These are phyloP conservation scores for Isoetes engelmannii DNA, from an alignment of 83 land plant genomes.

Conservation along the genomic window DNA sequence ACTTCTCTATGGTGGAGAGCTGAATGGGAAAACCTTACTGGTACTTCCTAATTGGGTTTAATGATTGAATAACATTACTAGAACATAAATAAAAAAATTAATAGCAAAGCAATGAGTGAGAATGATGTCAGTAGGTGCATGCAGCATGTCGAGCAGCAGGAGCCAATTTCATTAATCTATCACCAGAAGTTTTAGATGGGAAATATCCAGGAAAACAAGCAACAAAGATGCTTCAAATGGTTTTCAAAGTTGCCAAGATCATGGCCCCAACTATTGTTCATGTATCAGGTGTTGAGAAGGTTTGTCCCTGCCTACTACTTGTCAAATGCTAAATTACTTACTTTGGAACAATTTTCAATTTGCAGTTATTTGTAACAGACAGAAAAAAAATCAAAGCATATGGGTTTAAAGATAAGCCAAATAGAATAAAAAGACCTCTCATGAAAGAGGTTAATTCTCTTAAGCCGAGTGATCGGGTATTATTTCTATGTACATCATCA, in stretches of 20 bases:
- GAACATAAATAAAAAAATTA: not conserved
- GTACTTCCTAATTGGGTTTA: slow-evolving; percentile 9
- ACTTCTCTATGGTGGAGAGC: slow-evolving; percentile 32
- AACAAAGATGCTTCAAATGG: slow-evolving; percentile 30
- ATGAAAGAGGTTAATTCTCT: slow-evolving; percentile 27
- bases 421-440: slow-evolving; percentile 27
- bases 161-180: slow-evolving; percentile 32
- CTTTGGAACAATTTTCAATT: not conserved
- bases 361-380: slow-evolving; percentile 32
- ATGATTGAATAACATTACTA: not conserved
- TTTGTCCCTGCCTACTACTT: not conserved
- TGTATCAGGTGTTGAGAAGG: slow-evolving; percentile 36
- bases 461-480: slow-evolving; percentile 34
- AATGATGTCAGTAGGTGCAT: slow-evolving; percentile 27
- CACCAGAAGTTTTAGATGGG: slow-evolving; percentile 30
- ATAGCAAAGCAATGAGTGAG: not conserved
- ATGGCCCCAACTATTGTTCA: slow-evolving; percentile 41
- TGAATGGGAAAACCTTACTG: slow-evolving; percentile 32
- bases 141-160: slow-evolving; percentile 42
- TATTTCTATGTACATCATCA: slow-evolving; percentile 31
- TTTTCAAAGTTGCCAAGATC: slow-evolving; percentile 38
- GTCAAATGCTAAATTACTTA: not conserved
- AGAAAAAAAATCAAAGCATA: slow-evolving; percentile 32
- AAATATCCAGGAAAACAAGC: slow-evolving; percentile 32
- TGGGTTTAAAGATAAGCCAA: slow-evolving; percentile 33